phyloP scores from a whole-genome alignment of 345 rosid genomes.

The Reutealis trisperma region DNA sequence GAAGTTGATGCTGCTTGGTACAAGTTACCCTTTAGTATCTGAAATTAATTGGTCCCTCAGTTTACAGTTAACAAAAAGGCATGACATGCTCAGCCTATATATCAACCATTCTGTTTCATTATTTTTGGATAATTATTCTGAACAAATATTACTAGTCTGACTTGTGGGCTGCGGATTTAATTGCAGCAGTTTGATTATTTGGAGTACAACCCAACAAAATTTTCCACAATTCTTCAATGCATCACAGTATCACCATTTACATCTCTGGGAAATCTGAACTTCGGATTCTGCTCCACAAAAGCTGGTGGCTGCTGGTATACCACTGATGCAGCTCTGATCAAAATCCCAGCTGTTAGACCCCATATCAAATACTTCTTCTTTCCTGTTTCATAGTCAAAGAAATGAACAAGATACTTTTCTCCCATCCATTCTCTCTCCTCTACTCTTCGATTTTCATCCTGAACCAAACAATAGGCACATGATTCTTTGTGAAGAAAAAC shows the following conservation, averaged over 20 bases:
- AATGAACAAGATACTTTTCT: constrained; percentile 51
- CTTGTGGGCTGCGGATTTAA: constrained; percentile 5
- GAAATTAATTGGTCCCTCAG: background rate
- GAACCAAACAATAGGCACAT: constrained; percentile 3
- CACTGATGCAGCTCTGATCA: constrained; percentile 76
- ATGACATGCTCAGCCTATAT: background rate
- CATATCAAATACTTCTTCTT: constrained; percentile 56
- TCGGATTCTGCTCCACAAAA: constrained; percentile 63
- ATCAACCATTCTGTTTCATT: background rate
- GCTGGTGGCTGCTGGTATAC: constrained; percentile 58
- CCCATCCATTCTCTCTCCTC: constrained; percentile 80
- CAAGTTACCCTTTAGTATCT: background rate
- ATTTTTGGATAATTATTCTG: background rate
- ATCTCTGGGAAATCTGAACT: constrained; percentile 55
- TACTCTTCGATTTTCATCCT: constrained; percentile 71
- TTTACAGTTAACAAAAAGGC: constrained; percentile 6
- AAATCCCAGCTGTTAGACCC: constrained; percentile 74
- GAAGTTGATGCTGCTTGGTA: background rate
- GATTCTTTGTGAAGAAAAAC: constrained; percentile 4
- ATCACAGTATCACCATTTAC: constrained; percentile 40
- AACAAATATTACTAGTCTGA: background rate
- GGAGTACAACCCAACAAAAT: background rate
- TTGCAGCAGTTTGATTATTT: constrained; percentile 18
- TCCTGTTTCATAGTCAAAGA: constrained; percentile 55
- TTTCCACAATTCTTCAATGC: constrained; percentile 18